A percentile compares a stretch with the other conserved stretches of the same genome.
These are phyloP conservation scores for Themeda triandra DNA, from an alignment of 176 grass and related monocot species.

Conservation along the genomic window DNA sequence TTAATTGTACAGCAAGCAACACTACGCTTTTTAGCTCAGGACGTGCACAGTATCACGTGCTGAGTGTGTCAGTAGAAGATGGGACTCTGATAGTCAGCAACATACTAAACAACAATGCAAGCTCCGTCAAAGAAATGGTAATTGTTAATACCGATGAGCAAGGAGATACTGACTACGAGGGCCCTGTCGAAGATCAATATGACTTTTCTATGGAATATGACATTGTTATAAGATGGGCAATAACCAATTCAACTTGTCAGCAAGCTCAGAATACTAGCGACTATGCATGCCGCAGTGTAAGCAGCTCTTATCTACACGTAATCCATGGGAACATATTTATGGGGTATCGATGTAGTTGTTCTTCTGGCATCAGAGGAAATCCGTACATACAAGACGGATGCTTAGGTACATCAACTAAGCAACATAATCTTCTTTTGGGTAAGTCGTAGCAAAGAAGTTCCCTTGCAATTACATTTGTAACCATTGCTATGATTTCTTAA, in stretches of 20 bases:
- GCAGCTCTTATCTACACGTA: not conserved
- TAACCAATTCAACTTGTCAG: not conserved
- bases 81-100: constrained; percentile 6
- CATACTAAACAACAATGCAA: not conserved
- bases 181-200: not conserved
- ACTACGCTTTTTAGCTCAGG: too few relatives aligned
- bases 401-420: not conserved
- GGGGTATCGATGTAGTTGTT: constrained; percentile 52
- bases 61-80: not conserved
- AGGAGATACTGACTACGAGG: not conserved
- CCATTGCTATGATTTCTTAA: too few relatives aligned
- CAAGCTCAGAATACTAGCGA: accelerated
- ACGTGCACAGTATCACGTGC: not conserved
- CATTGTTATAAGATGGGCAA: constrained; percentile 1
- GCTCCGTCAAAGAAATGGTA: accelerated
- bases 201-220: not conserved
- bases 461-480: too few relatives aligned
- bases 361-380: constrained; percentile 16
- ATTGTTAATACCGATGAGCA: accelerated
- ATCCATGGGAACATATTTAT: not conserved
- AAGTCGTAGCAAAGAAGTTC: too few relatives aligned
- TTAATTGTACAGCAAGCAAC: not conserved
- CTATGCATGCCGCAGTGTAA: not conserved
- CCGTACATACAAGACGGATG: constrained; percentile 37
- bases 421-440: too few relatives aligned